phyloP scores from a whole-genome alignment of 441 rosid genomes.

The Lepidium campestre region DNA sequence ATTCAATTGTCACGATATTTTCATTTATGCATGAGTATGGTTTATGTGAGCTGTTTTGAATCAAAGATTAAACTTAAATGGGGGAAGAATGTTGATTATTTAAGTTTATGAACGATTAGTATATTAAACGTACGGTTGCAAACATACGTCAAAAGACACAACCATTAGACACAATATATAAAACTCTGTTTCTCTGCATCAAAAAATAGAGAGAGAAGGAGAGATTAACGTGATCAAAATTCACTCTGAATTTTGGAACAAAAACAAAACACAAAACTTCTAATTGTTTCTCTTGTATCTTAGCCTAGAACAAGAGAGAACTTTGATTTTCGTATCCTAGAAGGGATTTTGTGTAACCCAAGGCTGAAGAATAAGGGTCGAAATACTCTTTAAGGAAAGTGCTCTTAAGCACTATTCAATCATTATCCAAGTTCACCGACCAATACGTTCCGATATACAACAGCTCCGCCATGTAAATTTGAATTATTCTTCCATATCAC shows the following conservation, averaged over 20 bases:
- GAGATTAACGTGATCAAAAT: too few relatives aligned
- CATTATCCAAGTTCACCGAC: not conserved
- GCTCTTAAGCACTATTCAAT: not conserved
- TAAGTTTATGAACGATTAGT: not conserved
- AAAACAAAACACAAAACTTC: too few relatives aligned
- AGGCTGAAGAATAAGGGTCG: not conserved
- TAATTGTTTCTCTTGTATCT: too few relatives aligned
- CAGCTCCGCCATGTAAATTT: too few relatives aligned
- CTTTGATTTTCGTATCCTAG: too few relatives aligned
- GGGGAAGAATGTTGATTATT: not conserved
- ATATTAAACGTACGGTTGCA: not conserved
- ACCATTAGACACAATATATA: too few relatives aligned
- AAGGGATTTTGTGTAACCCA: not conserved
- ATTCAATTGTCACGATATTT: not conserved
- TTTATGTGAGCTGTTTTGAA: not conserved
- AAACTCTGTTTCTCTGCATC: too few relatives aligned
- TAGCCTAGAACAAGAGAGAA: too few relatives aligned
- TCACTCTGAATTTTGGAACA: too few relatives aligned
- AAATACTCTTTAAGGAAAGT: constrained; percentile 2
- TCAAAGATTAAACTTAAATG: not conserved
- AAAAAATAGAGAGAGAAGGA: too few relatives aligned
- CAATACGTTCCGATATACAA: not conserved
- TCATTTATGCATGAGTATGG: not conserved
- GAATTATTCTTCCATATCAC: too few relatives aligned
- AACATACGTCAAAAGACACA: too few relatives aligned